Base-by-base conservation (phyloP, 2,329 filamentous ascomycete species). In the Colletotrichum sp. region DNA sequence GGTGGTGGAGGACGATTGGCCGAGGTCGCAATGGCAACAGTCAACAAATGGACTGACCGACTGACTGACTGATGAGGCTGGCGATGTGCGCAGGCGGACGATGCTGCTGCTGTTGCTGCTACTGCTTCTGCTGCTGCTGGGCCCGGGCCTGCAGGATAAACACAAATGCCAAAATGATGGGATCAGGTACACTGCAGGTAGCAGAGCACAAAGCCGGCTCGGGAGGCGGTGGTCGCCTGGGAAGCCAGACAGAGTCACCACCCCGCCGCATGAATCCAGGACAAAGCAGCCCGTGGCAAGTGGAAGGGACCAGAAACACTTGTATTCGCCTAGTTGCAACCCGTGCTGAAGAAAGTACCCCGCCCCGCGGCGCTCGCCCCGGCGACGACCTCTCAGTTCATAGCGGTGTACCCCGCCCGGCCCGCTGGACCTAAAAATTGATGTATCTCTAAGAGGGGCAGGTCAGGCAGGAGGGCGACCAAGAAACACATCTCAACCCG, bases 401-500 rank as follows among this genome's bases (percentile, higher is more conserved):
- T 75, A 62, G 73, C 56, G 58, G 36, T 30, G 27, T 75, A 75
- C 73, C 73, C 73, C 70, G 64, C 73, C 72, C 72, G 72, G 72
- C 68, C 73, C 70, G 73, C 73, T 64, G 64, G 73, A 75, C 73
- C 70, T 73, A 71, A 75, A 75, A 75, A 71, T 55, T 61, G 60
- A 66, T 65, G 72, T 66, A 74, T 68, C 70, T 61, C 30, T 43
- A 25, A 52, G 74, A 75, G 74, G 71, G 74, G 74, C 74, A 65
- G 48, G 60, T 75, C 74, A 70, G 71, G 74, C 74, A 70, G 70
- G 66, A 71, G 72, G 62, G 61, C 61, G 74, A 75, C 71, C 74
- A 76, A 66, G 70, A 76, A 76, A 66, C 74, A 75, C 71, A 75
- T 72, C 74, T 69, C 62, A 74, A 65, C 55, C 55, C 67, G 43